These are phyloP conservation scores for Cercospora berteroae DNA, from an alignment of 2,329 filamentous ascomycete species.

Conservation along the genomic window DNA sequence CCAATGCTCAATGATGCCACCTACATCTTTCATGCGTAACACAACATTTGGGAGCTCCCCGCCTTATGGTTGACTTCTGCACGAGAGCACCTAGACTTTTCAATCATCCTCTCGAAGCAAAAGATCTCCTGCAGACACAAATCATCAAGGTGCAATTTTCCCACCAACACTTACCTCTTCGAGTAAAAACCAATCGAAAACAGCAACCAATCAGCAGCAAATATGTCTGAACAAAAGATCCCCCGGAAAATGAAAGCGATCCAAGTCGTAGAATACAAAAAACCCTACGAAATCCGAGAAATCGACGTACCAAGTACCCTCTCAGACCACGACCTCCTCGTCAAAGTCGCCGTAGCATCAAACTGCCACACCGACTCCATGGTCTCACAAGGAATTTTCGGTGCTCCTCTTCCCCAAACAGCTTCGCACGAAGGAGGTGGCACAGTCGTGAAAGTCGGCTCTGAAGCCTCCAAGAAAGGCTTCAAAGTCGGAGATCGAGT, in stretches of 20 bases:
- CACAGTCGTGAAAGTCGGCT: constrained; percentile 52
- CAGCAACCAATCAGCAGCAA: constrained; percentile 13
- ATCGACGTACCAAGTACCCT: constrained; percentile 51
- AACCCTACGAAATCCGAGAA: constrained; percentile 54
- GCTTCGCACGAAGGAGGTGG: constrained; percentile 59
- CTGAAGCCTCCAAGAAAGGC: constrained; percentile 33
- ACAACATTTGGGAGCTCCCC: not conserved
- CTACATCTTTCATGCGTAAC: not conserved
- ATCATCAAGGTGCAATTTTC: constrained; percentile 9
- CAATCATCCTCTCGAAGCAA: not conserved
- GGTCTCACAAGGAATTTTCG: constrained; percentile 53
- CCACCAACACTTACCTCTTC: not conserved
- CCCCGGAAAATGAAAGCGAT: constrained; percentile 50
- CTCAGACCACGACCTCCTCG: constrained; percentile 54
- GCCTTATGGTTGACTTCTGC: not conserved
- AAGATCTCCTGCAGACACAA: not conserved
- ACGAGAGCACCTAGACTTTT: not conserved
- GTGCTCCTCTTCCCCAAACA: constrained; percentile 50
- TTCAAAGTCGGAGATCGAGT: constrained; percentile 56
- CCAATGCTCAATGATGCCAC: not conserved
- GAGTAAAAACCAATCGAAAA: not conserved
- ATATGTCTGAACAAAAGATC: constrained; percentile 26
- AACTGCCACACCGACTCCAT: constrained; percentile 64
- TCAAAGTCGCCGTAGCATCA: constrained; percentile 60
- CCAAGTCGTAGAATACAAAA: constrained; percentile 53